Base-by-base conservation (phyloP, 2,329 filamentous ascomycete species). In the Talaromyces piceae region DNA sequence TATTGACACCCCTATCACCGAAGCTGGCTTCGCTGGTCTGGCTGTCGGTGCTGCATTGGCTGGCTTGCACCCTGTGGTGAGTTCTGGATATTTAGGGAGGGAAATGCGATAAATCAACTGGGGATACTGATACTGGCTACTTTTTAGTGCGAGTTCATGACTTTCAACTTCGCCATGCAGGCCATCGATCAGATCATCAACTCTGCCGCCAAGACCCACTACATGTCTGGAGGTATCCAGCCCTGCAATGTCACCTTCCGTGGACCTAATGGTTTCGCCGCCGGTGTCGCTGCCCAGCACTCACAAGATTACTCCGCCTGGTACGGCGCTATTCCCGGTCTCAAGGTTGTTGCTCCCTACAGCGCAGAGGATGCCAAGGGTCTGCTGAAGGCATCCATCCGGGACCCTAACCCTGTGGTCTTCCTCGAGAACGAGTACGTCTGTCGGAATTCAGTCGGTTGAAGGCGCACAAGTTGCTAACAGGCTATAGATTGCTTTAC, bases 121-220 rank as follows among this genome's bases (percentile, higher is more conserved):
- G 16, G 33, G n/a, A 30, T 48, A 18, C 46, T 48, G 16, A 48
- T 28, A 56, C 43, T 41, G 49, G 4, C 47, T 41, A 33, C 33
- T 16, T 43, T 56, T 3, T 57, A 93, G 88, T 93, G 87, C 82
- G 93, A 98, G 78, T 98, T 98, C 81, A 98, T 98, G 93, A 98
- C 93, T 67, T 97, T 95, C 84, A 98, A 98, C 83, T 97, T 97
- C 71, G 91, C 93, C 73, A 98, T 98, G 93, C 93, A 98, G 78
- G 89, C 93, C 70, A 98, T 98, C 73, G 93, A 98, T 73, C 93
- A 98, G 73, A 88, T 98, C 70, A 91, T 98, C 83, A 98, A 98
- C 84, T 97, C 91, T 46, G 93, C 80, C 63, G 93, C 90, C 68
- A 98, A 98, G 82, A 98, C 93, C 52, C 91, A 98, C 68, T 98